phyloP scores from a whole-genome alignment of 1,284 basidiomycete species.

The Ustilago cynodontis region DNA sequence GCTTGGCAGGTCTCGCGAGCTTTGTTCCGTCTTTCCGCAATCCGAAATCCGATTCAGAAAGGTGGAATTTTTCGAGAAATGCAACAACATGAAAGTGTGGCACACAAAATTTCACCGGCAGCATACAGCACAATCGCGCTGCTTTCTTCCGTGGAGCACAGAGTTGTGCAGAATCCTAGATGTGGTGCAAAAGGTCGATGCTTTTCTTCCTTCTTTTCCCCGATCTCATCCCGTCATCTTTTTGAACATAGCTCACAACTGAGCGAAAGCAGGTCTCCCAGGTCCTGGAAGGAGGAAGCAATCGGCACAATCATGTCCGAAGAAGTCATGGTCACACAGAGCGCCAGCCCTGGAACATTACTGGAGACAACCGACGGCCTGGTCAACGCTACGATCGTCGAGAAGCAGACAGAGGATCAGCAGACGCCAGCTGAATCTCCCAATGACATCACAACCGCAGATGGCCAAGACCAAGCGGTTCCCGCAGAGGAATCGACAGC shows the following conservation, averaged over 20 bases:
- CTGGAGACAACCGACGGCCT: background rate
- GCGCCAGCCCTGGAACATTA: background rate
- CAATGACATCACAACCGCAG: background rate
- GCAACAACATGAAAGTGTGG: slow-evolving; percentile 2
- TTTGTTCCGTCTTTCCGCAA: slow-evolving; percentile 8
- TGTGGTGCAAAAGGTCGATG: background rate
- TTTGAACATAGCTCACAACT: background rate
- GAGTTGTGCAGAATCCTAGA: background rate
- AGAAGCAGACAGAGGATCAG: background rate
- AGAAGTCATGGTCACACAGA: background rate
- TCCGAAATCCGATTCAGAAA: slow-evolving; percentile 12
- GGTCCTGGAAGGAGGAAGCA: background rate
- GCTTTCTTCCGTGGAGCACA: background rate
- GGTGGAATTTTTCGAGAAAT: slow-evolving; percentile 28
- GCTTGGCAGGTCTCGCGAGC: slow-evolving; percentile 21
- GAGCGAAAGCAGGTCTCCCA: background rate
- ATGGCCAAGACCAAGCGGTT: background rate
- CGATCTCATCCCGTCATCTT: background rate
- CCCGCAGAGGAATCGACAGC: background rate
- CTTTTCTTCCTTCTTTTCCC: background rate
- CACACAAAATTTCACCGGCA: slow-evolving; percentile 22
- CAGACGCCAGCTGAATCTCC: background rate
- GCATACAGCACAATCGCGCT: slow-evolving; percentile 1
- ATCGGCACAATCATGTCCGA: slow-evolving; percentile 11
- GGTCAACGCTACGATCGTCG: background rate